Evolutionary conservation across 805 yeast genomes (phyloP).

Genomic region (Hanseniaspora osmophila): DNA sequence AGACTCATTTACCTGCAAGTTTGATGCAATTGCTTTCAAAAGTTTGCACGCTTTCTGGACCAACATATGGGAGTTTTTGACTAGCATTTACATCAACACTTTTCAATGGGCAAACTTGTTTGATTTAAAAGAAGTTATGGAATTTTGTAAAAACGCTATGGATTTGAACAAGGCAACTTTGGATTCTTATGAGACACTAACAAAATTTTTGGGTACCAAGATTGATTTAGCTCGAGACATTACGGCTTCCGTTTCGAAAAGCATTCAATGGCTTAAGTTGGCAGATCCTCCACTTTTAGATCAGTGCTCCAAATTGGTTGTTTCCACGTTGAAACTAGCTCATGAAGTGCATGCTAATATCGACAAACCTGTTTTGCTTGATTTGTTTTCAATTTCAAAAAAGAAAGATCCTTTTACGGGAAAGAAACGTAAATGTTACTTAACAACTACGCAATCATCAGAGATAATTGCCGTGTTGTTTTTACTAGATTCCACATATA

Average conservation of each 20-base stretch:
- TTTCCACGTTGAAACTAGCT: conserved; percentile 53
- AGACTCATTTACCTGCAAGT: conserved; percentile 53
- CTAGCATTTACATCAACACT: conserved; percentile 53
- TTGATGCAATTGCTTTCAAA: conserved; percentile 19
- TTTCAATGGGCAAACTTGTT: conserved; percentile 61
- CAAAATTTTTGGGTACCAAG: neutral
- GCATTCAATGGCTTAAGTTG: conserved; percentile 69
- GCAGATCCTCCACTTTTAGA: conserved; percentile 56
- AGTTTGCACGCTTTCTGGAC: conserved; percentile 44
- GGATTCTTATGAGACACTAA: conserved; percentile 32
- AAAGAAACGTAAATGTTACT: conserved; percentile 2
- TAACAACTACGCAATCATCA: conserved; percentile 3
- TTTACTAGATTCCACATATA: conserved; percentile 2
- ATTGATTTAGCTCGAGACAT: conserved; percentile 33
- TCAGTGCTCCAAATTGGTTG: conserved; percentile 59
- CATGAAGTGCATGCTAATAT: conserved; percentile 31
- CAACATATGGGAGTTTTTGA: conserved; percentile 56
- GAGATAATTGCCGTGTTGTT: conserved; percentile 3
- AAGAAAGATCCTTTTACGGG: conserved; percentile 42
- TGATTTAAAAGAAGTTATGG: conserved; percentile 43
- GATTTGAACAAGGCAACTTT: conserved; percentile 60
- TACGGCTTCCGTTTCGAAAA: conserved; percentile 47
- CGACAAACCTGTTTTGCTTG: conserved; percentile 26
- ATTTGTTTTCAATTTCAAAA: conserved; percentile 64
- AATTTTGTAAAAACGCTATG: conserved; percentile 75